phyloP scores from a whole-genome alignment of 345 rosid genomes.

The Salix exigua region DNA sequence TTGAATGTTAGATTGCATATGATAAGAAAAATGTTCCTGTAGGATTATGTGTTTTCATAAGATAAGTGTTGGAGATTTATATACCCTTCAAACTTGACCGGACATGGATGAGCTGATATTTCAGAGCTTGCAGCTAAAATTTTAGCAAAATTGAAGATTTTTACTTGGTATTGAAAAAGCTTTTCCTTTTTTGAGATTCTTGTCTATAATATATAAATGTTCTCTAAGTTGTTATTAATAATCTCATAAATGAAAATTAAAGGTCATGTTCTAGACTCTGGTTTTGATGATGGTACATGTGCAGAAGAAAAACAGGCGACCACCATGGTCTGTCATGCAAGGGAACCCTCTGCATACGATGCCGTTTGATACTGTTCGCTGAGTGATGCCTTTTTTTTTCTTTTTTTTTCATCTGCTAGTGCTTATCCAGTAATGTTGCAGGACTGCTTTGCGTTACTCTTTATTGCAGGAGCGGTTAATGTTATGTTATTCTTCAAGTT shows the following conservation, averaged over 20 bases:
- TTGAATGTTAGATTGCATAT: background rate
- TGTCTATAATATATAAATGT: background rate
- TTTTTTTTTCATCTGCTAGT: too few species aligned
- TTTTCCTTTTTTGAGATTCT: background rate
- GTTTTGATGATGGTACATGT: slow-evolving; percentile 15
- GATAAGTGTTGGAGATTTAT: background rate
- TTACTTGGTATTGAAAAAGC: background rate
- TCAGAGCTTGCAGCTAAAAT: background rate
- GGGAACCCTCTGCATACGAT: slow-evolving; percentile 42
- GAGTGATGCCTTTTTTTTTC: too few species aligned
- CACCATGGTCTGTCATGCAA: slow-evolving; percentile 81
- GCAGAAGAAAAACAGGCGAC: slow-evolving; percentile 65
- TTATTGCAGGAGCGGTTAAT: too few species aligned
- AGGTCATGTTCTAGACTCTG: background rate
- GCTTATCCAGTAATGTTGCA: too few species aligned
- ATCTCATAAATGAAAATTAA: too few species aligned
- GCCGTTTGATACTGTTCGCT: slow-evolving; percentile 29
- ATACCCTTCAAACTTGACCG: background rate
- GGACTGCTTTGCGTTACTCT: too few species aligned
- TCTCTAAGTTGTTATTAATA: background rate
- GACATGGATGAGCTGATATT: background rate
- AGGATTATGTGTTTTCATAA: background rate
- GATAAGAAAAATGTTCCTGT: background rate
- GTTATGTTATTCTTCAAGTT: too few species aligned
- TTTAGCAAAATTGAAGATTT: background rate